Evolutionary conservation across 495 filamentous ascomycete genomes (phyloP).

Genomic region (Paragyromitra xinjiangensis): DNA sequence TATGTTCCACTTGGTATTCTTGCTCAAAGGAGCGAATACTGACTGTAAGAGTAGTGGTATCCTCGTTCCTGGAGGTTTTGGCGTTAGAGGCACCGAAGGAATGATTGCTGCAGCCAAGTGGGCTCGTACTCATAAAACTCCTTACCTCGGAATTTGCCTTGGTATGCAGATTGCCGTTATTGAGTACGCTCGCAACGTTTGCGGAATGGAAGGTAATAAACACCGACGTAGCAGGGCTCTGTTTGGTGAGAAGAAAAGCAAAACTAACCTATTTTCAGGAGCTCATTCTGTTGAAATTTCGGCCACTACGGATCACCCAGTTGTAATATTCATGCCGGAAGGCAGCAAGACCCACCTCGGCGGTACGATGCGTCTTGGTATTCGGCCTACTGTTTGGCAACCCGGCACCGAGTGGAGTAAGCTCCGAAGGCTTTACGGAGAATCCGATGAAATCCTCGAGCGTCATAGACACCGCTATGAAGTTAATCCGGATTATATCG

Average conservation of each 20-base stretch:
- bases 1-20: conserved; percentile 61
- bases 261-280: conserved; percentile 42
- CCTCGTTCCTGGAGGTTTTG: conserved; percentile 84
- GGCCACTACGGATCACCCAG: conserved; percentile 64
- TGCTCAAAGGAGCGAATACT: conserved; percentile 41
- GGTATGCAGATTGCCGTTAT: conserved; percentile 96
- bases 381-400: conserved; percentile 79
- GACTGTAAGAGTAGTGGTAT: conserved; percentile 53
- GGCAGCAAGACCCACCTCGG: conserved; percentile 75
- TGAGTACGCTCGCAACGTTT: conserved; percentile 81
- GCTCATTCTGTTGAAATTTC: conserved; percentile 57
- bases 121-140: conserved; percentile 80
- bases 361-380: conserved; percentile 91
- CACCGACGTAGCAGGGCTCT: background rate
- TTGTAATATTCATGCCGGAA: conserved; percentile 94
- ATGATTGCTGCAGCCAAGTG: conserved; percentile 86
- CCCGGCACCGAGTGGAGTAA: conserved; percentile 79
- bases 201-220: conserved; percentile 62
- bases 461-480: conserved; percentile 79
- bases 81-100: conserved; percentile 78
- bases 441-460: conserved; percentile 66
- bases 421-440: conserved; percentile 77
- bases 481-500: conserved; percentile 74
- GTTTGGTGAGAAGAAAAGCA: background rate
- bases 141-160: conserved; percentile 91